Percentiles rank a stretch among this genome's conserved stretches.
Conservation (phyloP, 441 rosid genomes). For the Omphalea diandra region DNA sequence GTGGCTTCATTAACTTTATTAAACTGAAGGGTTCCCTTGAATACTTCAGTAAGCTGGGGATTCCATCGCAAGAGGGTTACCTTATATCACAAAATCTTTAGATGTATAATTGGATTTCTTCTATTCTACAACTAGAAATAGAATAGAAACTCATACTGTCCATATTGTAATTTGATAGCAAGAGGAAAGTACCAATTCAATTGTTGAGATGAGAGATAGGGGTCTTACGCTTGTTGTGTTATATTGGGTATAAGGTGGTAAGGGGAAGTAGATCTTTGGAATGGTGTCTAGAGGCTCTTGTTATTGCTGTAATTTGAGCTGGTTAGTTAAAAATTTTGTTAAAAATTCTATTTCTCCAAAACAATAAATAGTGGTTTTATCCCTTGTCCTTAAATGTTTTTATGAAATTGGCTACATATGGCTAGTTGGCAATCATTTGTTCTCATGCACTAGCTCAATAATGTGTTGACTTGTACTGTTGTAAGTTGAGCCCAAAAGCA, state of each 20-base stretch:
- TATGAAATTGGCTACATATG: constrained; percentile 1
- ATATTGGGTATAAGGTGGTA: constrained; percentile 24
- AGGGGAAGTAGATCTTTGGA: constrained; percentile 8
- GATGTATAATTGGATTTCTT: constrained; percentile 37
- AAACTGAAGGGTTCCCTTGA: background rate
- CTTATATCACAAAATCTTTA: constrained; percentile 17
- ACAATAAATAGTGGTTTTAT: background rate
- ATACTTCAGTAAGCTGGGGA: background rate
- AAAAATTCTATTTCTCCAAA: background rate
- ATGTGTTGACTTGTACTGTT: background rate
- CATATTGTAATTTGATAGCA: constrained; percentile 44
- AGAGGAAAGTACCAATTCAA: constrained; percentile 34
- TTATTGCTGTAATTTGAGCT: constrained; percentile 12
- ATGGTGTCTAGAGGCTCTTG: background rate
- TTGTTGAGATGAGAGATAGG: constrained; percentile 29
- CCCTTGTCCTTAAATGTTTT: background rate
- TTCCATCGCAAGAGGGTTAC: background rate
- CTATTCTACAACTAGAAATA: constrained; percentile 24
- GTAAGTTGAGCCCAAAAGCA: background rate
- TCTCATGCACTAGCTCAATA: constrained; percentile 4
- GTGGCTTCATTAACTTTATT: too few species aligned
- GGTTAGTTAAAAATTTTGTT: constrained; percentile 16
- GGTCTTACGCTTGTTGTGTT: constrained; percentile 18
- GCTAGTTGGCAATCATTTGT: constrained; percentile 6
- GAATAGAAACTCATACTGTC: constrained; percentile 43